Evolutionary conservation across 1,284 basidiomycete genomes (phyloP).

Genomic region (Ganoderma boninense): DNA sequence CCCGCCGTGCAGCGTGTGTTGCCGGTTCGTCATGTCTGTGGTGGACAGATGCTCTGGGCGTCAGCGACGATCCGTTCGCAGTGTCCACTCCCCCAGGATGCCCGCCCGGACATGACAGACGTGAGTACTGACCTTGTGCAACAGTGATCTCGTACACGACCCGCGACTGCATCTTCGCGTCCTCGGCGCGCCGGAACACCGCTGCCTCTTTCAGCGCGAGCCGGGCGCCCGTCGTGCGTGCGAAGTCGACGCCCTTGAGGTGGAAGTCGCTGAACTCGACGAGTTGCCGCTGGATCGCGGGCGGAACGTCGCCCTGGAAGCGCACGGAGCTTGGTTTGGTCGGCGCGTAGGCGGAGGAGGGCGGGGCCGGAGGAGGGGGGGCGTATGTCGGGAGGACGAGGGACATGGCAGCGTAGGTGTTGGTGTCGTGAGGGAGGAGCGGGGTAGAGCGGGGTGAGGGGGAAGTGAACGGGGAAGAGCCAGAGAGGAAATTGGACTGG

Average conservation of each 20-base stretch:
- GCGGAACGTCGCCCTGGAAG: slow-evolving; percentile 18
- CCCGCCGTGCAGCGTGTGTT: slow-evolving; percentile 35
- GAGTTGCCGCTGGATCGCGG: slow-evolving; percentile 17
- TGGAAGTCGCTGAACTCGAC: slow-evolving; percentile 24
- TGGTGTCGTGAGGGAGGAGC: too few relatives aligned
- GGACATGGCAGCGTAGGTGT: too few relatives aligned
- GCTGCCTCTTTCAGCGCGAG: slow-evolving; percentile 20
- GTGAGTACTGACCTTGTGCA: slow-evolving; percentile 14
- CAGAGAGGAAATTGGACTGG: too few relatives aligned
- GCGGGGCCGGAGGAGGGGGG: neutral
- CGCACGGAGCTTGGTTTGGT: slow-evolving; percentile 8
- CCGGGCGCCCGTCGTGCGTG: slow-evolving; percentile 13
- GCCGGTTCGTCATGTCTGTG: slow-evolving; percentile 38
- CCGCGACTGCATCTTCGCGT: slow-evolving; percentile 19
- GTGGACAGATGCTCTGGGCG: too few relatives aligned
- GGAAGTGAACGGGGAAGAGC: too few relatives aligned
- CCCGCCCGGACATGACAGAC: too few relatives aligned
- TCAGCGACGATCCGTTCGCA: slow-evolving; percentile 19
- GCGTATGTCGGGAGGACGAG: neutral
- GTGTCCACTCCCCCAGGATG: too few relatives aligned
- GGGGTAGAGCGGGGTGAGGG: too few relatives aligned
- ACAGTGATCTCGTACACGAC: slow-evolving; percentile 19
- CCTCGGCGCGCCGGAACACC: slow-evolving; percentile 21
- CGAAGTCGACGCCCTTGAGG: slow-evolving; percentile 19
- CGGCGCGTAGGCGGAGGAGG: neutral